Conservation (phyloP, 2,329 filamentous ascomycete species). For the Colletotrichum falcatum region DNA sequence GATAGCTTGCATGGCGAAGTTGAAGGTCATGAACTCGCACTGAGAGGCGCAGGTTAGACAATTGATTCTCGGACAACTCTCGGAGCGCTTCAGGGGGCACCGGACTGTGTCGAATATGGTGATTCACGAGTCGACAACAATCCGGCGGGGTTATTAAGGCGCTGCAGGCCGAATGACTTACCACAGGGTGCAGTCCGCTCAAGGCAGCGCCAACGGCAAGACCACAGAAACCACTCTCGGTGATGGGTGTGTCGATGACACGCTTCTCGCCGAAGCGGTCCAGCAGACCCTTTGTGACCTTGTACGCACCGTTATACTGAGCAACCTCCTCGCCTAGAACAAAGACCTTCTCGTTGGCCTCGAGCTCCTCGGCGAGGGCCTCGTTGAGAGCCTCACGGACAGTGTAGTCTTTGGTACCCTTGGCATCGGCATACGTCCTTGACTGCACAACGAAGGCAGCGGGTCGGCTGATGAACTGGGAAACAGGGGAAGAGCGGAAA, state of each 20-base stretch:
- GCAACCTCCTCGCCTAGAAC: slow-evolving; percentile 97
- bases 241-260: slow-evolving; percentile 98
- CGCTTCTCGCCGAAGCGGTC: slow-evolving; percentile 98
- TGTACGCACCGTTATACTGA: slow-evolving; percentile 99
- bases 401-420: slow-evolving; percentile 88
- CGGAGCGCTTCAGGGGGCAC: too few relatives aligned
- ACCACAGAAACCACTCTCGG: slow-evolving; percentile 94
- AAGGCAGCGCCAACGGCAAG: slow-evolving; percentile 94
- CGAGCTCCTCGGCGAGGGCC: slow-evolving; percentile 96
- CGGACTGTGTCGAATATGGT: neutral
- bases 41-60: slow-evolving; percentile 50
- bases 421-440: slow-evolving; percentile 67
- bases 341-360: slow-evolving; percentile 94
- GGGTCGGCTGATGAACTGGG: slow-evolving; percentile 52
- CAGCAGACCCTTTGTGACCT: slow-evolving; percentile 97
- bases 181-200: slow-evolving; percentile 92
- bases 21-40: slow-evolving; percentile 99
- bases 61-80: neutral
- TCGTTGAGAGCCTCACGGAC: slow-evolving; percentile 98
- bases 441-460: slow-evolving; percentile 58
- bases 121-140: neutral
- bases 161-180: slow-evolving; percentile 62
- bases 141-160: neutral
- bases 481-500: slow-evolving; percentile 51
- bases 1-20: slow-evolving; percentile 99